A percentile compares a stretch with the other conserved stretches of the same genome.
Evolutionary conservation across 2,329 filamentous ascomycete species (phyloP).

Genomic region (Rutstroemia sydowiana): DNA sequence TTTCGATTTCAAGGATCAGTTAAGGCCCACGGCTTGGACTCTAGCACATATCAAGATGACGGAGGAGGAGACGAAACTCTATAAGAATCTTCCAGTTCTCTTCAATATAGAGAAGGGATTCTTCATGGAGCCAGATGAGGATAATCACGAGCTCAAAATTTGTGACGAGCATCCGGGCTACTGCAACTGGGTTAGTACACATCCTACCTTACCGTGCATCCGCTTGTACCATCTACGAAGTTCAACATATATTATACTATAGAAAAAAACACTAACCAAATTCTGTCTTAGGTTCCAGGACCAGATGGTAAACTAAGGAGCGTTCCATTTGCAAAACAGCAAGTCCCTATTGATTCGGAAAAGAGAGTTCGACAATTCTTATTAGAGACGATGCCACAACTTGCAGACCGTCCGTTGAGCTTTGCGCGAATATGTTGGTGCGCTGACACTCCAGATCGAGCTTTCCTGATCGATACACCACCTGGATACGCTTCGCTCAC

Average conservation of each 20-base stretch:
- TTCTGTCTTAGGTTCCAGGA: not conserved
- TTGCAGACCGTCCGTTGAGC: conserved; percentile 39
- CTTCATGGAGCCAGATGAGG: conserved; percentile 42
- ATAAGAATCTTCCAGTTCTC: conserved; percentile 41
- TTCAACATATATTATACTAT: not conserved
- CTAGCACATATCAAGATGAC: conserved; percentile 44
- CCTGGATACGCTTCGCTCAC: conserved; percentile 37
- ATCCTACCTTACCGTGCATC: not conserved
- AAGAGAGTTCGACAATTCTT: conserved; percentile 41
- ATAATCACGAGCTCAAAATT: conserved; percentile 39
- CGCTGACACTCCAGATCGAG: conserved; percentile 46
- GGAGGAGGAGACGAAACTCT: conserved; percentile 36
- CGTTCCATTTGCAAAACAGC: conserved; percentile 23
- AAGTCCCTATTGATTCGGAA: conserved; percentile 41
- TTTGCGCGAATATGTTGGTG: conserved; percentile 51
- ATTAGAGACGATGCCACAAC: conserved; percentile 44
- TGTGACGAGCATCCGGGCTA: conserved; percentile 53
- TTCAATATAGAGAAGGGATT: conserved; percentile 43
- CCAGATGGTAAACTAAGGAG: conserved; percentile 7
- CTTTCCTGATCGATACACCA: conserved; percentile 45
- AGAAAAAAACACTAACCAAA: not conserved
- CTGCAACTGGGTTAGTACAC: conserved; percentile 37
- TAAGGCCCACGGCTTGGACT: conserved; percentile 48
- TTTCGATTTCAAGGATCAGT: conserved; percentile 43
- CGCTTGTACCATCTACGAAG: not conserved